These are phyloP conservation scores for Stagonosporopsis tanaceti DNA, from an alignment of 2,329 filamentous ascomycete species.

Conservation along the genomic window DNA sequence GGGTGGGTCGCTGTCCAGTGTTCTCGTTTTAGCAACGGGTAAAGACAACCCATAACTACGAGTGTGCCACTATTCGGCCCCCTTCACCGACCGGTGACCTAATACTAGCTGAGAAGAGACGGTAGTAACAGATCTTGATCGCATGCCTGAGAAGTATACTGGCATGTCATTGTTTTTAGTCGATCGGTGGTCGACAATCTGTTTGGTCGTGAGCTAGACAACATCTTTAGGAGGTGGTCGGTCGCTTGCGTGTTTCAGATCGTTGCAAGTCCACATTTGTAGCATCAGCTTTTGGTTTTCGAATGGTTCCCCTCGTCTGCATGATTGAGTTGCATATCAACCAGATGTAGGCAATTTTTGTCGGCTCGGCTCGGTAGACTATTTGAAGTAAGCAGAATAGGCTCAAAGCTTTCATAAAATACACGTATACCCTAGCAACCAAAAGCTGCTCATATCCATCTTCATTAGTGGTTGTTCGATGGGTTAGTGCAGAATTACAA, in stretches of 20 bases:
- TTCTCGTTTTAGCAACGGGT: not conserved
- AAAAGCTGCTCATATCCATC: not conserved
- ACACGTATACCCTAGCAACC: not conserved
- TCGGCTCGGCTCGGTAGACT: too few relatives aligned
- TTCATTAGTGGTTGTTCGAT: too few relatives aligned
- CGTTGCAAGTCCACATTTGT: conserved; percentile 32
- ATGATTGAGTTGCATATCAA: not conserved
- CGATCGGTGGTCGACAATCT: not conserved
- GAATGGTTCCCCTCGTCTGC: not conserved
- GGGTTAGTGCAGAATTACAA: not conserved
- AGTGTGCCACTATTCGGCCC: not conserved
- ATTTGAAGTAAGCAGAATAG: not conserved
- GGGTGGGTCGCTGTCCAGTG: not conserved
- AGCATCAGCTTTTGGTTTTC: not conserved
- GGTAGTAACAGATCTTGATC: not conserved
- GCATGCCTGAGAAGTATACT: not conserved
- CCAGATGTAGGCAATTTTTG: not conserved
- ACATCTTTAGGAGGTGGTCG: not conserved
- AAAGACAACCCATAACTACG: not conserved
- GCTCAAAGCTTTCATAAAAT: not conserved
- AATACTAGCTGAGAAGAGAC: not conserved
- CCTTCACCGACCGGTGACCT: not conserved
- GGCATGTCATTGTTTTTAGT: too few relatives aligned
- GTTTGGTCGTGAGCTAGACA: too few relatives aligned
- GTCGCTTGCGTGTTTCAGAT: conserved; percentile 23